phyloP scores from a whole-genome alignment of 202 grass and related monocot species.

The Carex arenaria region DNA sequence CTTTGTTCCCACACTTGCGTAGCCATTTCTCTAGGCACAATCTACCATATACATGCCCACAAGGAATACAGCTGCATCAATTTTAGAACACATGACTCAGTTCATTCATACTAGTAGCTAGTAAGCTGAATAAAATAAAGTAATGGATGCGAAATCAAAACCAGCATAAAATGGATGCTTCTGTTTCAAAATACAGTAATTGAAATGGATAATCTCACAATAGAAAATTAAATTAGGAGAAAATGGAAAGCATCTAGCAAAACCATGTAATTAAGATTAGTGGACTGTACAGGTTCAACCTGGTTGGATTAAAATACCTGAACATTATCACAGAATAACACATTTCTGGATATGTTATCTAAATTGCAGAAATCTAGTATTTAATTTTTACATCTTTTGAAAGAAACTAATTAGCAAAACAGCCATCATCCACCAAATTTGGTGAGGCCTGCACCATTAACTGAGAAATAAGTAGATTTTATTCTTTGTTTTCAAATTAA shows the following conservation, averaged over 20 bases:
- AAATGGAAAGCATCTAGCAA: not conserved
- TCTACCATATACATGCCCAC: conserved; percentile 93
- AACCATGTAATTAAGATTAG: no score
- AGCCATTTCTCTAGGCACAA: conserved; percentile 83
- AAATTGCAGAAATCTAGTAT: no score
- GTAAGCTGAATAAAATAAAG: not conserved
- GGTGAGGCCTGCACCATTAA: no score
- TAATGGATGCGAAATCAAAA: not conserved
- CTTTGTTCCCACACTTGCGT: conserved; percentile 56
- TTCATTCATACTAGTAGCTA: conserved; percentile 28
- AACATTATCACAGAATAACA: no score
- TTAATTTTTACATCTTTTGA: no score
- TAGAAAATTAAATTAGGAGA: not conserved
- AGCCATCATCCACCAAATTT: no score
- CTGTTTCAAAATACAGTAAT: not conserved
- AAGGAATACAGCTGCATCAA: conserved; percentile 81
- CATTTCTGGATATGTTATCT: no score
- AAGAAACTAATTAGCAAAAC: no score
- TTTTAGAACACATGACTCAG: conserved; percentile 12
- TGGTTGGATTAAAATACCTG: no score
- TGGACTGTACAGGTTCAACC: no score
- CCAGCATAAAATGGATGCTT: conserved; percentile 12
- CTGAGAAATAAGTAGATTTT: no score
- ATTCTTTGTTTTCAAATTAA: no score
- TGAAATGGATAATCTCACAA: conserved; percentile 4